phyloP scores from a whole-genome alignment of 495 filamentous ascomycete genomes.

The Cercophora samala region DNA sequence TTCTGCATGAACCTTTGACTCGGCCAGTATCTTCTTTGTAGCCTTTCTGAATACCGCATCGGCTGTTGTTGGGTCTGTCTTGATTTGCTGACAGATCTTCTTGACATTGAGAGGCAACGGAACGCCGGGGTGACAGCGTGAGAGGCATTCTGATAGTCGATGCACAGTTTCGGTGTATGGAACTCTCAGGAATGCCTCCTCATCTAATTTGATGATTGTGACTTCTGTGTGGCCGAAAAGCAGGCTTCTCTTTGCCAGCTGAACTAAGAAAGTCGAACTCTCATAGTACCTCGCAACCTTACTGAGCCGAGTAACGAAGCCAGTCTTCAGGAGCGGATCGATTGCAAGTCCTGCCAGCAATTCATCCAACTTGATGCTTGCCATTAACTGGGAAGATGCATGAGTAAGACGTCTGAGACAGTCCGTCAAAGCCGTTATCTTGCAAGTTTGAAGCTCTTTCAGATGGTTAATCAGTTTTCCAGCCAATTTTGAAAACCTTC shows the following conservation, averaged over 20 bases:
- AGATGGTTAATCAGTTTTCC: neutral
- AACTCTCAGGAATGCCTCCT: conserved; percentile 24
- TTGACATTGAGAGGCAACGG: neutral
- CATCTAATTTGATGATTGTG: conserved; percentile 25
- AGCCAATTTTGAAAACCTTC: conserved; percentile 1
- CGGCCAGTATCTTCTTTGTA: conserved; percentile 20
- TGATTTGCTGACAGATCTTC: neutral
- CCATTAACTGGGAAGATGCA: conserved; percentile 8
- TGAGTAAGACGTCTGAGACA: conserved; percentile 11
- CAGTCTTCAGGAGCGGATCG: conserved; percentile 8
- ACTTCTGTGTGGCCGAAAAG: conserved; percentile 29
- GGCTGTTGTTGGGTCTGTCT: neutral
- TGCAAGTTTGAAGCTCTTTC: conserved; percentile 2
- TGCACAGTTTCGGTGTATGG: neutral
- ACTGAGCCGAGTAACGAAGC: conserved; percentile 29
- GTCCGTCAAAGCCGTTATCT: neutral
- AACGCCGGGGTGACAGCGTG: neutral
- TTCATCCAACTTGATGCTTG: conserved; percentile 6
- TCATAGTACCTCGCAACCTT: conserved; percentile 41
- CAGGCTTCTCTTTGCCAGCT: conserved; percentile 27
- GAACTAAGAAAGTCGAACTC: conserved; percentile 31
- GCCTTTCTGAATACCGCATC: conserved; percentile 1
- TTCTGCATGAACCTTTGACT: conserved; percentile 49
- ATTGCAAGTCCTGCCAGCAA: conserved; percentile 22
- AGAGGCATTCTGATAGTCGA: conserved; percentile 9